phyloP scores from a whole-genome alignment of 179 eudicot species.

The Silene coronaria region DNA sequence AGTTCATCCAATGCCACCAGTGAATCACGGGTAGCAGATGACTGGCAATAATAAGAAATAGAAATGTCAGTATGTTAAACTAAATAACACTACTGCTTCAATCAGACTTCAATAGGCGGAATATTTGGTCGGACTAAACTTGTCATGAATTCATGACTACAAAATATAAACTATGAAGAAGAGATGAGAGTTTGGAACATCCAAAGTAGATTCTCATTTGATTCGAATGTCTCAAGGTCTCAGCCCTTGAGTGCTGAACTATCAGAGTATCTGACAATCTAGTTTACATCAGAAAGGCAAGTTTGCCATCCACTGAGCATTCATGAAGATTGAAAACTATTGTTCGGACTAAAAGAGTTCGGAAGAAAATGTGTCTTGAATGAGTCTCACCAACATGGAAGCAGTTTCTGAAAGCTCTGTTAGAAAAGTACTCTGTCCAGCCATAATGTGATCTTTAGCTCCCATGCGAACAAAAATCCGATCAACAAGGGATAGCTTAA shows the following conservation, averaged over 20 bases:
- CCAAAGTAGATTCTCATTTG: not conserved
- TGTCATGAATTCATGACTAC: not conserved
- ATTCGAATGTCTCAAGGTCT: not conserved
- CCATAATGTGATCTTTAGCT: slow-evolving; percentile 97
- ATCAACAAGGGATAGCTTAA: slow-evolving; percentile 80
- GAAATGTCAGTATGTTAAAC: slow-evolving; percentile 10
- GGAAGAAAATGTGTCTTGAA: slow-evolving; percentile 7
- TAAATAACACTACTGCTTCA: not conserved
- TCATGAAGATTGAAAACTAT: not conserved
- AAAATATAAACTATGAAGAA: not conserved
- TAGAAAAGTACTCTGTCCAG: slow-evolving; percentile 94
- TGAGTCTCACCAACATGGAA: slow-evolving; percentile 74
- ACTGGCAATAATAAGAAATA: slow-evolving; percentile 35
- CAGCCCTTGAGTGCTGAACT: not conserved
- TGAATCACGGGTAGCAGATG: slow-evolving; percentile 73
- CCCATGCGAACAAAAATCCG: slow-evolving; percentile 96
- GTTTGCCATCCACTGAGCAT: not conserved
- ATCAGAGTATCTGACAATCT: too few relatives aligned
- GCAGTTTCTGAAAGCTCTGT: slow-evolving; percentile 97
- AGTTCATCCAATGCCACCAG: slow-evolving; percentile 98
- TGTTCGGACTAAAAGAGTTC: not conserved
- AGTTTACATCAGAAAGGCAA: not conserved
- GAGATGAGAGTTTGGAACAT: too few relatives aligned
- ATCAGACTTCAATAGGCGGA: not conserved
- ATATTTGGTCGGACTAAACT: not conserved